Conservation (phyloP, 768 basidiomycete species). For the Mycena vitilis region DNA sequence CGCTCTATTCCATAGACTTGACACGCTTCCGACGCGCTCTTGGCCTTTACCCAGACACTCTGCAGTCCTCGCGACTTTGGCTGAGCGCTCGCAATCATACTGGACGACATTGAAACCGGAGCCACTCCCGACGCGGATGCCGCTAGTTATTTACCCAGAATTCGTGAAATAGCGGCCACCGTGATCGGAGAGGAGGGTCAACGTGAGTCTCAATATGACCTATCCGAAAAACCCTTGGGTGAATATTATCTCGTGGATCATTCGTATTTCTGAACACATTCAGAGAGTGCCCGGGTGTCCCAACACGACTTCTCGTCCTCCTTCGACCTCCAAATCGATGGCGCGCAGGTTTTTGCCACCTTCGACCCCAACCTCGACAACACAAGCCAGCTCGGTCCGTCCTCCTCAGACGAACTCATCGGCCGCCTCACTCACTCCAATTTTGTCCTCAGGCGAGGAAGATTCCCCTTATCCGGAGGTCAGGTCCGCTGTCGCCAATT, state of each 20-base stretch:
- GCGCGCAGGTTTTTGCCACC: constrained; percentile 40
- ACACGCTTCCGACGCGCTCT: no score
- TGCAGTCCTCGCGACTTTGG: constrained; percentile 5
- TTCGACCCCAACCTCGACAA: constrained; percentile 51
- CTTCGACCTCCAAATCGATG: constrained; percentile 22
- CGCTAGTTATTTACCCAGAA: constrained; percentile 18
- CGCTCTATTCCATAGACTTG: background rate
- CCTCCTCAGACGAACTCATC: background rate
- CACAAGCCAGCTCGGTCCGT: constrained; percentile 41
- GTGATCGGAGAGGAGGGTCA: constrained; percentile 28
- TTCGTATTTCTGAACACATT: background rate
- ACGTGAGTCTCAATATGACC: constrained; percentile 13
- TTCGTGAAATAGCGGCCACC: constrained; percentile 22
- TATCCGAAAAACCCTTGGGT: constrained; percentile 14
- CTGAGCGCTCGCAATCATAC: constrained; percentile 14
- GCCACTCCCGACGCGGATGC: constrained; percentile 32
- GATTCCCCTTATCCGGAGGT: constrained; percentile 91
- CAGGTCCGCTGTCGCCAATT: constrained; percentile 79
- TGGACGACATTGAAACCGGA: constrained; percentile 15
- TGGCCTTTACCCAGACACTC: background rate
- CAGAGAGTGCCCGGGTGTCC: constrained; percentile 34
- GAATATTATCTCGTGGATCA: background rate
- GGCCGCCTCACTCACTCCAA: background rate
- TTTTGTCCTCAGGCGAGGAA: constrained; percentile 51
- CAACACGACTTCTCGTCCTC: constrained; percentile 17